phyloP scores from a whole-genome alignment of 164 flowering plant species.

The Kingdonia uniflora region DNA sequence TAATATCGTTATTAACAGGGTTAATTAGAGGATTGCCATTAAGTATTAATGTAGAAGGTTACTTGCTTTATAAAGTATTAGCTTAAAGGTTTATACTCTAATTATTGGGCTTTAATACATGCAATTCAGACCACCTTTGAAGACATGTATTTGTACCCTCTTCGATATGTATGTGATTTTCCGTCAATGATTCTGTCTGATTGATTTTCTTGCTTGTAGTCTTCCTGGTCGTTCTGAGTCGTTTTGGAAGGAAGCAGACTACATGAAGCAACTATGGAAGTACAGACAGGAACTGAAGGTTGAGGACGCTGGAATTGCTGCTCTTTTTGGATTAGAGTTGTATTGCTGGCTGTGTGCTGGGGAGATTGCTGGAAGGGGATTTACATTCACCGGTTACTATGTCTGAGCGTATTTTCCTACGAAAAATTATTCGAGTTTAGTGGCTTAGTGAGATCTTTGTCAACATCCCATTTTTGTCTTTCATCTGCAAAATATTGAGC shows the following conservation, averaged over 20 bases:
- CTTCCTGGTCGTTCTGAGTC: conserved; percentile 6
- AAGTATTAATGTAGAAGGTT: no score
- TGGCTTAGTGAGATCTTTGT: background rate
- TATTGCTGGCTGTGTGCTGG: conserved; percentile 9
- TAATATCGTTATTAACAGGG: no score
- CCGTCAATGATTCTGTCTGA: no score
- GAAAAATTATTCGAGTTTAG: background rate
- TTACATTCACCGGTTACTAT: conserved; percentile 10
- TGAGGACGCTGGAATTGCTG: conserved; percentile 7
- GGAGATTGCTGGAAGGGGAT: conserved; percentile 9
- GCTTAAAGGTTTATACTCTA: no score
- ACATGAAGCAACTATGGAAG: conserved; percentile 6
- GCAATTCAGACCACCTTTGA: no score
- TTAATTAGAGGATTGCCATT: no score
- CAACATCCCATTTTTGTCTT: background rate
- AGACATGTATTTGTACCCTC: no score
- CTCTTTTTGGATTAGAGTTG: conserved; percentile 6
- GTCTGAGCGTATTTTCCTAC: background rate
- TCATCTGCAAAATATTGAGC: background rate
- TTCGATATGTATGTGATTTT: no score
- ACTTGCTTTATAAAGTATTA: no score
- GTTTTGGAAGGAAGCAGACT: conserved; percentile 6
- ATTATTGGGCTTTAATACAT: no score
- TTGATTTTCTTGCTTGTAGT: conserved; percentile 1
- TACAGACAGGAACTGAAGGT: conserved; percentile 5